Conservation (phyloP, 1,284 basidiomycete species). For the Heterobasidion occidentale region DNA sequence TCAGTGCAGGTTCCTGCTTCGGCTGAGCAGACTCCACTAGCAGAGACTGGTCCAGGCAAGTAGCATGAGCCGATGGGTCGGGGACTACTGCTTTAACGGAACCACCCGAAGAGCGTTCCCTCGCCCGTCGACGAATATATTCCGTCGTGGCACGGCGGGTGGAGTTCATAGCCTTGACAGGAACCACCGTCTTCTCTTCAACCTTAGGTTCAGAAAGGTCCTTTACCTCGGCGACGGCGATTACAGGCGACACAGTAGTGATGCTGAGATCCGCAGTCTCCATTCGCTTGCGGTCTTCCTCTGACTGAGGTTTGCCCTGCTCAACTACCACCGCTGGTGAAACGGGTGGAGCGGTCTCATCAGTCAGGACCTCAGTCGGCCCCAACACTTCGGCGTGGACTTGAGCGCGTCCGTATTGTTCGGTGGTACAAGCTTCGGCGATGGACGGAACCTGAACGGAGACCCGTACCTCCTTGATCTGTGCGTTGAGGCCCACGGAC, state of each 20-base stretch:
- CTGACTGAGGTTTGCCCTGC: no score
- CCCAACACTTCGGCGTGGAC: no score
- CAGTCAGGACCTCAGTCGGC: not conserved
- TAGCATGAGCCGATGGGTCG: no score
- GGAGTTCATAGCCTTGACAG: not conserved
- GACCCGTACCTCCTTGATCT: not conserved
- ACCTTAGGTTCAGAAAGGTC: not conserved
- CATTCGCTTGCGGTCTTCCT: no score
- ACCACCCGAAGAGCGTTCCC: conserved; percentile 8
- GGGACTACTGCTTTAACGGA: not conserved
- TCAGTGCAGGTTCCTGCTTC: no score
- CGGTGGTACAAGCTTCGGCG: no score
- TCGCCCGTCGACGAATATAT: conserved; percentile 10
- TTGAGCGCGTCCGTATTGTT: no score
- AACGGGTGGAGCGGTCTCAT: not conserved
- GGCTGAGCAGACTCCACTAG: no score
- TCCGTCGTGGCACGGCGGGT: conserved; percentile 9
- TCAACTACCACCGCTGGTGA: not conserved
- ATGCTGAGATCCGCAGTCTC: no score
- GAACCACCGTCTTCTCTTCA: not conserved
- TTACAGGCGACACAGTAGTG: no score
- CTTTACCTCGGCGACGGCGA: no score
- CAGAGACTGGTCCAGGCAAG: no score
- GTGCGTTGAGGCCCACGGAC: not conserved
- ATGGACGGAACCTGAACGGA: not conserved